These are phyloP conservation scores for Rhizophora apiculata DNA, from an alignment of 345 rosid species.

Conservation along the genomic window DNA sequence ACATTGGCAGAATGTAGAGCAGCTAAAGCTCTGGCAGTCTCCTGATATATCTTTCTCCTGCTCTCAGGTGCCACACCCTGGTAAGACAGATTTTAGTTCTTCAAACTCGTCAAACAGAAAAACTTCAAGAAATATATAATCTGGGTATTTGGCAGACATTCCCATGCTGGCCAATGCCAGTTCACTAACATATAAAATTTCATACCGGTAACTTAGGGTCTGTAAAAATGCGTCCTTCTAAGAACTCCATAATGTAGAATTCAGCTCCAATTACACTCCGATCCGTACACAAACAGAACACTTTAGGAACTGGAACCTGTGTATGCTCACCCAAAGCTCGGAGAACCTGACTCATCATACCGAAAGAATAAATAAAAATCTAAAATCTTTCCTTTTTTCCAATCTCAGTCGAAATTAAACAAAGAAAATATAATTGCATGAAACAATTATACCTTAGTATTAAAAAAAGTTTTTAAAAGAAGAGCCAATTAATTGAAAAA, in stretches of 20 bases:
- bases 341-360: slow-evolving; percentile 49
- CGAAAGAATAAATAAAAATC: neutral
- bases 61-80: slow-evolving; percentile 63
- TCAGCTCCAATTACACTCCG: slow-evolving; percentile 46
- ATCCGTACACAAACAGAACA: slow-evolving; percentile 71
- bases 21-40: slow-evolving; percentile 73
- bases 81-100: slow-evolving; percentile 14
- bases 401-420: neutral
- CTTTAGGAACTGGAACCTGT: slow-evolving; percentile 84
- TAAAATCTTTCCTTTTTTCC: no score
- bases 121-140: neutral
- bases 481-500: neutral
- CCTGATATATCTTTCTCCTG: slow-evolving; percentile 64
- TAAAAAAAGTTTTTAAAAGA: no score
- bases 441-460: neutral
- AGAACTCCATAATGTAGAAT: slow-evolving; percentile 92
- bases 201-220: slow-evolving; percentile 70
- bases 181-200: neutral
- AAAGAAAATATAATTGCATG: neutral
- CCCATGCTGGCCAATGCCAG: slow-evolving; percentile 6
- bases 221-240: slow-evolving; percentile 84
- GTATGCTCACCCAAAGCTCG: slow-evolving; percentile 72
- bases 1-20: slow-evolving; percentile 71
- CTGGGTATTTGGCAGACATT: no score
- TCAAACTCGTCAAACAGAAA: neutral